phyloP scores from a whole-genome alignment of 345 rosid species.

The Citropsis articulata region DNA sequence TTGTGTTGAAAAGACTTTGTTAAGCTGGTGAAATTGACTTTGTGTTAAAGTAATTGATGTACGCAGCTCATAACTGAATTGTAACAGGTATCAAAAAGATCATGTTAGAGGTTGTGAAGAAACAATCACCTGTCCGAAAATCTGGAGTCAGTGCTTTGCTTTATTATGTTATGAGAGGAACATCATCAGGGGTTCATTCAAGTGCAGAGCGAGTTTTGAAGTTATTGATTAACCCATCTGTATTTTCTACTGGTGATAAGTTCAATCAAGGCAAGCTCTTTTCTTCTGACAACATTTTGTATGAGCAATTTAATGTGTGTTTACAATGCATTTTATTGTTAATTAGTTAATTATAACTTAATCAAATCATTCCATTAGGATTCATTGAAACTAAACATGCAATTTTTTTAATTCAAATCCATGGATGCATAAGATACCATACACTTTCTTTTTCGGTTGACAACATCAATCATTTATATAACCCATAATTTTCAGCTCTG shows the following conservation, averaged over 20 bases:
- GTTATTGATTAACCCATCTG: constrained; percentile 48
- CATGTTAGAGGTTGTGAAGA: constrained; percentile 62
- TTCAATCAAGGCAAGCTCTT: constrained; percentile 52
- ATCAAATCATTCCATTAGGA: not conserved
- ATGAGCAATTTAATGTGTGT: not conserved
- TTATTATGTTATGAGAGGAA: constrained; percentile 65
- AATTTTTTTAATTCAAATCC: not conserved
- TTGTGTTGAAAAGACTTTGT: not conserved
- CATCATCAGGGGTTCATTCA: constrained; percentile 59
- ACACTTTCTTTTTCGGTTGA: not conserved
- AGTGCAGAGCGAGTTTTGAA: constrained; percentile 51
- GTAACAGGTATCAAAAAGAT: constrained; percentile 57
- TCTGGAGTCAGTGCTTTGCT: constrained; percentile 64
- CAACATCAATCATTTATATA: not conserved
- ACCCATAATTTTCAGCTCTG: not conserved
- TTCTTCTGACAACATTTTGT: constrained; percentile 1
- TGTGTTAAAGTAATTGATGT: not conserved
- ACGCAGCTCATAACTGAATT: constrained; percentile 15
- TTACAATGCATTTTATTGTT: not conserved
- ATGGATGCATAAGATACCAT: too few species aligned
- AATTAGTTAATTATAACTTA: not conserved
- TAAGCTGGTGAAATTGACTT: not conserved
- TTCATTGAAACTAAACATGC: not conserved
- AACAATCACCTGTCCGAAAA: constrained; percentile 41
- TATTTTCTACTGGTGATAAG: constrained; percentile 49